phyloP scores from a whole-genome alignment of 331 rosid species.

The Spiraea crenata region DNA sequence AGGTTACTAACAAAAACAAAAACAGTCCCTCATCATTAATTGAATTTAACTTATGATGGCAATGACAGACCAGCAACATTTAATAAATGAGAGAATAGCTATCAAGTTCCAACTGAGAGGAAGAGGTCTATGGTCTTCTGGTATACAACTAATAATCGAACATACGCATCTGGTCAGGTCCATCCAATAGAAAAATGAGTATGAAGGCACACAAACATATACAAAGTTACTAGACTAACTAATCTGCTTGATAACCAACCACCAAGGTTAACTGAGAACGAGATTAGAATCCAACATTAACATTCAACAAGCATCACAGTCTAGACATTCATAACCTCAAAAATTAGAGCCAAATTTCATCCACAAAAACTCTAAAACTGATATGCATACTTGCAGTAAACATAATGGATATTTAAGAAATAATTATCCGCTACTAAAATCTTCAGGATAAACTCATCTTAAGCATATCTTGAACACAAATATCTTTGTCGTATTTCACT shows the following conservation, averaged over 20 bases:
- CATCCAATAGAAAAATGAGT: not conserved
- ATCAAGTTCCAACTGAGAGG: too few relatives aligned
- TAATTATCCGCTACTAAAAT: not conserved
- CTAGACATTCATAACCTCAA: constrained; percentile 3
- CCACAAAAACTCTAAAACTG: not conserved
- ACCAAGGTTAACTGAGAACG: not conserved
- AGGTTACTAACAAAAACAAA: too few relatives aligned
- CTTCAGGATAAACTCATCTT: not conserved
- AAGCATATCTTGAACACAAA: constrained; percentile 1
- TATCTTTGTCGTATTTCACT: not conserved
- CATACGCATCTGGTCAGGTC: not conserved
- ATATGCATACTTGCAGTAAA: not conserved
- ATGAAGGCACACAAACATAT: not conserved
- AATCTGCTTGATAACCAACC: not conserved
- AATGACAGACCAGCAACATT: not conserved
- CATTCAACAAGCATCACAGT: constrained; percentile 9
- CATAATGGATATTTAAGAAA: not conserved
- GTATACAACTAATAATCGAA: too few relatives aligned
- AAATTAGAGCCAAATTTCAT: not conserved
- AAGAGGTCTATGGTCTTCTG: too few relatives aligned
- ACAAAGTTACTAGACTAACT: not conserved
- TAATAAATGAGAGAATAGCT: not conserved
- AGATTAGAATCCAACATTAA: not conserved
- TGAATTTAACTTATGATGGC: not conserved
- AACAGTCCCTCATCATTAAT: too few relatives aligned